Evolutionary conservation across 2,329 filamentous ascomycete species (phyloP).

Genomic region (Cyphellophora europaea): DNA sequence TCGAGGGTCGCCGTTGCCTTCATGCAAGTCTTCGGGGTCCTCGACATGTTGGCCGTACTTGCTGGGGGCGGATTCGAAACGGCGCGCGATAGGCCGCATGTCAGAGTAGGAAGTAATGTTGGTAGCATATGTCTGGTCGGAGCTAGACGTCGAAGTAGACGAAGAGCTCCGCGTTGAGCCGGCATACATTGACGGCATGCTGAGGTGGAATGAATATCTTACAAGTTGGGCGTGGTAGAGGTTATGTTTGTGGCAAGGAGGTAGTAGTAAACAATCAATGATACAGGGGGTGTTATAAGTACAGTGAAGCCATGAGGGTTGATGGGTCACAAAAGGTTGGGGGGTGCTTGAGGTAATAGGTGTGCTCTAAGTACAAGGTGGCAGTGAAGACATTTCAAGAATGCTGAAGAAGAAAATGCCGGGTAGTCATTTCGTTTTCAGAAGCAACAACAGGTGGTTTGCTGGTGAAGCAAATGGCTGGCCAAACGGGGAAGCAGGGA

Average conservation of each 20-base stretch:
- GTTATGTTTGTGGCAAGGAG: no score
- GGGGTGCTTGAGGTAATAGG: not conserved
- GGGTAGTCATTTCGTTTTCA: not conserved
- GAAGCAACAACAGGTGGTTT: not conserved
- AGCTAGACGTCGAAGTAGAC: constrained; percentile 3
- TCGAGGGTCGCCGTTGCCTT: constrained; percentile 24
- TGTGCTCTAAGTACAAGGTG: no score
- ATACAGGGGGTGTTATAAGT: no score
- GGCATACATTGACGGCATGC: no score
- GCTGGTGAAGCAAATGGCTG: not conserved
- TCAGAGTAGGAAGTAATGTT: constrained; percentile 16
- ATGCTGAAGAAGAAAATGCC: not conserved
- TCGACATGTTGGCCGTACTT: not conserved
- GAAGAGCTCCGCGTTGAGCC: not conserved
- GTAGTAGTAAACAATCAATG: no score
- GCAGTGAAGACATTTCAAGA: no score
- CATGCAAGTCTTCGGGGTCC: not conserved
- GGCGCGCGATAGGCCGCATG: constrained; percentile 10
- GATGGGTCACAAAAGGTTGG: not conserved
- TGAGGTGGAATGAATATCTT: no score
- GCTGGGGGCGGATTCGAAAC: constrained; percentile 2
- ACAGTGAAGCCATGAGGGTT: not conserved
- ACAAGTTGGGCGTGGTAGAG: no score
- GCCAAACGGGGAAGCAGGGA: not conserved
- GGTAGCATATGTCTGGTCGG: constrained; percentile 15